Base-by-base conservation (phyloP, 1,139 yeast species). In the Sugiyamaella novakii region DNA sequence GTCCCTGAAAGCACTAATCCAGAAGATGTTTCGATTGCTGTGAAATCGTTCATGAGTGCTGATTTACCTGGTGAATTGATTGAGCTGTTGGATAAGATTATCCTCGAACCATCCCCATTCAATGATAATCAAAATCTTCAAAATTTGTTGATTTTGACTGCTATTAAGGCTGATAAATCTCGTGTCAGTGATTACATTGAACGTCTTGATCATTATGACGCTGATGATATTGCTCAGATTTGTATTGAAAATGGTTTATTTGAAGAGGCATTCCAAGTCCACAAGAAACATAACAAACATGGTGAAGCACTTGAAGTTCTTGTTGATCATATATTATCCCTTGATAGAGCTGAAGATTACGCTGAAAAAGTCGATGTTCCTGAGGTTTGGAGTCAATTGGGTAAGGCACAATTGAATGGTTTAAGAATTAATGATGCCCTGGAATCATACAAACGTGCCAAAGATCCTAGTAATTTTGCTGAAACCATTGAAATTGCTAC, bases 1-100 rank as follows among this genome's bases (percentile, higher is more conserved):
- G 91, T 92, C 58, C 98, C 98, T 22, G 98, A 92, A 71, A 78
- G 91, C 53, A 87, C 80, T 56, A 95, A 87, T 62, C 97, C 99
- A 17, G 97, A 92, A 71, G 96, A 96, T 49, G 88, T 92, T 55
- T 89, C 98, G 7, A 76, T 92, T 59, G 92, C 97, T 25, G 98
- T 92, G 49, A 92, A 91, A 74, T 95, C 98, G 0, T 91, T 92
- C 68, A 89, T 94, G 98, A 89, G 86, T 58, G 94, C 92, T 56
- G 96, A 91, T 58, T 78, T 92, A 67, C 96, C 96, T 43, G 79
- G 81, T 57, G 98, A 94, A 71, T 80, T 92, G 66, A 87, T 92
- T 67, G 98, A 92, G 72, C 79, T 92, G 57, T 77, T 92, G 61
- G 98, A 92, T 70, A 92, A 92, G 76, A 92, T 92, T 63, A 89